phyloP scores from a whole-genome alignment of 345 rosid species.

The Arabis alpina region DNA sequence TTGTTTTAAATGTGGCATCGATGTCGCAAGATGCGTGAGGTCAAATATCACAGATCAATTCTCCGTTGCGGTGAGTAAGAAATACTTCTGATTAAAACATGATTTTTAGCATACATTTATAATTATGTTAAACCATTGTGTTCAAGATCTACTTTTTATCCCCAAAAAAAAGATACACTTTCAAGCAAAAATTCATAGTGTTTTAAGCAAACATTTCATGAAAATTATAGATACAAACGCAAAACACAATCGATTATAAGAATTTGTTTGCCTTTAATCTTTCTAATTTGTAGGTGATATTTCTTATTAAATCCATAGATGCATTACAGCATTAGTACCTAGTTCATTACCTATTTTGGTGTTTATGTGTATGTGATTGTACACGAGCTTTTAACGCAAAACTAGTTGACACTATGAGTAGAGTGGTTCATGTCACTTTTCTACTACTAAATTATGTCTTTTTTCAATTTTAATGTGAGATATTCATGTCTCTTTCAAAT shows the following conservation, averaged over 20 bases:
- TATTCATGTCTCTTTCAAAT: not conserved
- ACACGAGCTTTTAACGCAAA: too few species aligned
- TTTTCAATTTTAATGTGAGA: not conserved
- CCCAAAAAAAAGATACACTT: not conserved
- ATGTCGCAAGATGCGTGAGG: constrained; percentile 52
- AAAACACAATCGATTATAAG: not conserved
- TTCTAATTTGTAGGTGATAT: not conserved
- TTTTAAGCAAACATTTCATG: not conserved
- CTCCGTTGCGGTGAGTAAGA: constrained; percentile 43
- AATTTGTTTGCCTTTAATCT: not conserved
- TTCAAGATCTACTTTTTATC: not conserved
- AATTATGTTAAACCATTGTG: not conserved
- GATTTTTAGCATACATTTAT: not conserved
- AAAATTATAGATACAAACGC: not conserved
- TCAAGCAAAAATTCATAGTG: not conserved
- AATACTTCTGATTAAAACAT: not conserved
- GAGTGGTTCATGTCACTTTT: not conserved
- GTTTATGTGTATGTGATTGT: too few species aligned
- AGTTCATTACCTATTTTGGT: too few species aligned
- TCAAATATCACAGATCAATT: constrained; percentile 49
- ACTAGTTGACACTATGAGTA: too few species aligned
- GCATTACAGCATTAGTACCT: too few species aligned
- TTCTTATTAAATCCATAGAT: not conserved
- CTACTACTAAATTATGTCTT: not conserved
- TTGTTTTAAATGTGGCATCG: constrained; percentile 44